Evolutionary conservation across 495 filamentous ascomycete genomes (phyloP).

Genomic region (Xylaria telfairii): DNA sequence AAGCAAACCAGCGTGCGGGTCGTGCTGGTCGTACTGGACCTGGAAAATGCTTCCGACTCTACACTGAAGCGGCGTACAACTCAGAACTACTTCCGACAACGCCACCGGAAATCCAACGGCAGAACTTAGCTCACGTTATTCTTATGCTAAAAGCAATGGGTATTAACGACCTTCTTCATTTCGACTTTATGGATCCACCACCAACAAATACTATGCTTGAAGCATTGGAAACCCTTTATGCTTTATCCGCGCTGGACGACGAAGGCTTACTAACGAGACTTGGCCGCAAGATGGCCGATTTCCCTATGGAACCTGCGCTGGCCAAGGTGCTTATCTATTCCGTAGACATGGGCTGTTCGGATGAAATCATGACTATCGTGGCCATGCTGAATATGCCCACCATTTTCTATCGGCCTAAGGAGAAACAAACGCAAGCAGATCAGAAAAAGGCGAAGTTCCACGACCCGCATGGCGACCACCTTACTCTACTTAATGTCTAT

Average conservation of each 20-base stretch:
- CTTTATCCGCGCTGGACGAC: conserved; percentile 89
- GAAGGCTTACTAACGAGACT: conserved; percentile 93
- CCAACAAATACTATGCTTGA: conserved; percentile 98
- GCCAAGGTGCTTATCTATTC: conserved; percentile 90
- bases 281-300: conserved; percentile 97
- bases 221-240: conserved; percentile 93
- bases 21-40: conserved; percentile 94
- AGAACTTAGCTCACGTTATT: conserved; percentile 93
- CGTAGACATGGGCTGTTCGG: conserved; percentile 85
- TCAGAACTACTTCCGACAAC: conserved; percentile 97
- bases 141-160: conserved; percentile 99
- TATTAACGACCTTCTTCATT: conserved; percentile 95
- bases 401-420: conserved; percentile 93
- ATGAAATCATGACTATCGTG: conserved; percentile 93
- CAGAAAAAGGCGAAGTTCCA: conserved; percentile 98
- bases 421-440: conserved; percentile 94
- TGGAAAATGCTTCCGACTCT: conserved; percentile 94
- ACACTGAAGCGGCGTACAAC: conserved; percentile 94
- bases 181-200: conserved; percentile 98
- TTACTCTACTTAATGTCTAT: conserved; percentile 96
- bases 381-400: conserved; percentile 88
- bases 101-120: conserved; percentile 95
- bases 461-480: conserved; percentile 91
- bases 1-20: conserved; percentile 93
- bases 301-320: conserved; percentile 86